Evolutionary conservation across 2,329 filamentous ascomycete genomes (phyloP).

Genomic region (Hawksworthiomyces lignivorus): DNA sequence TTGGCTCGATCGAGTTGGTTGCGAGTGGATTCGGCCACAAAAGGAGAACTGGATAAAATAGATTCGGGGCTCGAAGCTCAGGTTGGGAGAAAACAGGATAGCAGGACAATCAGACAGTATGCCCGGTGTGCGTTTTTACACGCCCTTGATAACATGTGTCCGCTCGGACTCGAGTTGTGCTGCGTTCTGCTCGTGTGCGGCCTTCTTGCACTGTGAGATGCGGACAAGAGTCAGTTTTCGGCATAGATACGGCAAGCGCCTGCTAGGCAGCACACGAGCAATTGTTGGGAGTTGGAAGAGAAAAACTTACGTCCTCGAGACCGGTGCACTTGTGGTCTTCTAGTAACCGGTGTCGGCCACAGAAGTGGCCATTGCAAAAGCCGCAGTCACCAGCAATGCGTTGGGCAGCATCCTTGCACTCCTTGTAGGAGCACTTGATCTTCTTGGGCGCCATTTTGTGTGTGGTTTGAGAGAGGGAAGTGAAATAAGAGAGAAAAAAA

Average conservation of each 20-base stretch:
- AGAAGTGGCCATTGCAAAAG: conserved; percentile 91
- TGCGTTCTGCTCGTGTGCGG: conserved; percentile 88
- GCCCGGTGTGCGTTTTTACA: no score
- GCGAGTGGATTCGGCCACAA: no score
- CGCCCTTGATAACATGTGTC: conserved; percentile 87
- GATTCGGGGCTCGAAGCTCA: no score
- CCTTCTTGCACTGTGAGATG: conserved; percentile 72
- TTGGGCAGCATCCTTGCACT: conserved; percentile 81
- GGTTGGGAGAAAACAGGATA: no score
- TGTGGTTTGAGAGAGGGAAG: conserved; percentile 1
- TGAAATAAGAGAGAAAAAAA: neutral
- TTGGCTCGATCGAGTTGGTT: no score
- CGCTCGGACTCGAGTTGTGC: conserved; percentile 87
- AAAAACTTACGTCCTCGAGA: conserved; percentile 68
- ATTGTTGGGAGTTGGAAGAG: no score
- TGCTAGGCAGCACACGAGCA: neutral
- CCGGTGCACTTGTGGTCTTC: conserved; percentile 92
- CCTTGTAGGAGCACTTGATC: conserved; percentile 79
- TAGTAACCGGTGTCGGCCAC: conserved; percentile 85
- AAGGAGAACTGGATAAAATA: no score
- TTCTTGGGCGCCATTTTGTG: conserved; percentile 61
- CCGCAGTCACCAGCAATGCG: conserved; percentile 93
- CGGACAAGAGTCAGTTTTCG: conserved; percentile 26
- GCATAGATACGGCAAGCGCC: conserved; percentile 18
- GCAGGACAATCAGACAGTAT: no score